These are phyloP conservation scores for Bipolaris oryzae DNA, from an alignment of 2,329 filamentous ascomycete genomes.

Conservation along the genomic window DNA sequence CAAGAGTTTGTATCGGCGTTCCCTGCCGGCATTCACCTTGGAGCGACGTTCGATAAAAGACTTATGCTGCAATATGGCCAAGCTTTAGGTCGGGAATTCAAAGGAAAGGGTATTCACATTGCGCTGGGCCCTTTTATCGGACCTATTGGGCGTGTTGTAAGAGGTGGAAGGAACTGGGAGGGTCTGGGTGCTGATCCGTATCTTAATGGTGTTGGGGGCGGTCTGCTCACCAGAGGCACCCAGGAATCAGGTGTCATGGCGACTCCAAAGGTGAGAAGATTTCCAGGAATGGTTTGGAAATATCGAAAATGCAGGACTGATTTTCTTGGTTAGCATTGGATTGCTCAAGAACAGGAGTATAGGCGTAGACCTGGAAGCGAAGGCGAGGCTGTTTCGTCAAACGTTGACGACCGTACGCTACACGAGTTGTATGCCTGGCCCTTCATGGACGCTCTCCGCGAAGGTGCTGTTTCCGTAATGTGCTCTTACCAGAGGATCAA, in stretches of 20 bases:
- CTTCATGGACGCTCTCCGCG: conserved; percentile 65
- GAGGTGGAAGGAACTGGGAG: conserved; percentile 76
- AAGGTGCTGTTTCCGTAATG: conserved; percentile 66
- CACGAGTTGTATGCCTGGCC: conserved; percentile 72
- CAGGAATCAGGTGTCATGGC: conserved; percentile 57
- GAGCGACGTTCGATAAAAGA: conserved; percentile 73
- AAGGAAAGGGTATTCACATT: conserved; percentile 73
- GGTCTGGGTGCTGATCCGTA: conserved; percentile 72
- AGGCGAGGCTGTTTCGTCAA: conserved; percentile 64
- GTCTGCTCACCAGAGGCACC: conserved; percentile 58
- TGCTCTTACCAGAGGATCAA: conserved; percentile 55
- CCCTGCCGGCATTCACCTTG: conserved; percentile 50
- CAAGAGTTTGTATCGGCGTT: conserved; percentile 43
- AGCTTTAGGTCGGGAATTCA: conserved; percentile 72
- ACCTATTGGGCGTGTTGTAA: conserved; percentile 71
- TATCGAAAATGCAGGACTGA: conserved; percentile 28
- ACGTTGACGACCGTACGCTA: conserved; percentile 68
- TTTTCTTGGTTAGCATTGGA: conserved; percentile 41
- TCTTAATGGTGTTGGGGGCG: conserved; percentile 61
- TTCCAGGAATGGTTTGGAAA: neutral
- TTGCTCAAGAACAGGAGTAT: conserved; percentile 64
- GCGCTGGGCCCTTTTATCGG: conserved; percentile 73
- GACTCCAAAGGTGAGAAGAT: conserved; percentile 24
- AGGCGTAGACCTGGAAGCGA: conserved; percentile 46
- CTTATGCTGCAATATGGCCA: conserved; percentile 71